Conservation (phyloP, 176 grass and related monocot genomes). For the Ensete glaucum region DNA sequence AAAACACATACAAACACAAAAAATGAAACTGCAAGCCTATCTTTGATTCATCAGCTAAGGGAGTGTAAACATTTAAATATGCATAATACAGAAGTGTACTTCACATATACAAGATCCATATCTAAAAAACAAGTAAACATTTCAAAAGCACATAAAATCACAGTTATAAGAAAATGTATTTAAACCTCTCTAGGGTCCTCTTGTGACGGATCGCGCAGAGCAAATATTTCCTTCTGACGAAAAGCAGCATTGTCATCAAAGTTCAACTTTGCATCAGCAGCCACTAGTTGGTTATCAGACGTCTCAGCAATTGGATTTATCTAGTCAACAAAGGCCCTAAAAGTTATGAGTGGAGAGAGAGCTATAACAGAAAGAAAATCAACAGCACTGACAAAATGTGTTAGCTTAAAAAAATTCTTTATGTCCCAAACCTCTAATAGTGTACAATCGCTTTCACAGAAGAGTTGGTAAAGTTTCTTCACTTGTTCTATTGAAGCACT, state of each 20-base stretch:
- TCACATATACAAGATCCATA: background rate
- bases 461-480: constrained; percentile 93
- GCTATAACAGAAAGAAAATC: background rate
- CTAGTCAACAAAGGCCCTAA: constrained; percentile 32
- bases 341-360: constrained; percentile 2
- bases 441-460: constrained; percentile 76
- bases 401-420: background rate
- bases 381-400: background rate
- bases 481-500: constrained; percentile 88
- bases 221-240: constrained; percentile 91
- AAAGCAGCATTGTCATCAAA: constrained; percentile 98
- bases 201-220: constrained; percentile 83
- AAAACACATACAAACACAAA: constrained; percentile 12
- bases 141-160: constrained; percentile 5
- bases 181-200: constrained; percentile 93
- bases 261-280: constrained; percentile 98
- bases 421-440: constrained; percentile 58
- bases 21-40: background rate
- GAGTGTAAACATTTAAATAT: background rate
- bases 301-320: constrained; percentile 98
- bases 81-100: background rate
- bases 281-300: constrained; percentile 77
- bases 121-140: constrained; percentile 1
- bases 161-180: background rate
- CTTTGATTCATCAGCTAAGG: background rate